phyloP scores from a whole-genome alignment of 257 asterid genomes.

The Solanum sitiens region DNA sequence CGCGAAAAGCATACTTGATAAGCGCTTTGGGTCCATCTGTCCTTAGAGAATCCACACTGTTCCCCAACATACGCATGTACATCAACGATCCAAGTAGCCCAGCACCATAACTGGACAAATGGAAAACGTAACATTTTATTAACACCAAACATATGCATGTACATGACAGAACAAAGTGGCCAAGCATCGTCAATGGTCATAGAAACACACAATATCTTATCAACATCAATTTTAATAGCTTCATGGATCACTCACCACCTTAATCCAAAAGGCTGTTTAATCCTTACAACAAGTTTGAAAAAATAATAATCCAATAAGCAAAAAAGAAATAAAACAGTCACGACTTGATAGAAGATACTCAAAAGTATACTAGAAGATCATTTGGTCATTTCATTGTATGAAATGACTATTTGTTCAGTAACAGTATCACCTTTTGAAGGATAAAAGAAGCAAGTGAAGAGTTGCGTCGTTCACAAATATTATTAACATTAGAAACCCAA shows the following conservation, averaged over 20 bases:
- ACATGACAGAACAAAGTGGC: slow-evolving; percentile 61
- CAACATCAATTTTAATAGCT: neutral
- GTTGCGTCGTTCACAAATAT: neutral
- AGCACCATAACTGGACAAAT: slow-evolving; percentile 46
- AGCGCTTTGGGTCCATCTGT: slow-evolving; percentile 86
- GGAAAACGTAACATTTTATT: neutral
- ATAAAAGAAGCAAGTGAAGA: neutral
- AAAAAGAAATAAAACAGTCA: neutral
- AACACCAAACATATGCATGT: slow-evolving; percentile 73
- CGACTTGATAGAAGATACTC: neutral
- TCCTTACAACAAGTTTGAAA: neutral
- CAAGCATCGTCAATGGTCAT: slow-evolving; percentile 46
- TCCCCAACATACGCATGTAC: slow-evolving; percentile 92
- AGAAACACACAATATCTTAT: neutral
- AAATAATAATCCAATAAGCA: neutral
- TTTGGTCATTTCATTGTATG: neutral
- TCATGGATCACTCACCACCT: neutral
- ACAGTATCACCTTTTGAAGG: neutral
- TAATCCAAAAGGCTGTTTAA: neutral
- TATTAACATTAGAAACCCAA: neutral
- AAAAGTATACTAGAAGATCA: neutral
- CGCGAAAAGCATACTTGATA: slow-evolving; percentile 45
- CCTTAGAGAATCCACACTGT: slow-evolving; percentile 60
- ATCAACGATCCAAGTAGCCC: slow-evolving; percentile 81
- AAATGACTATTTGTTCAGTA: neutral